Evolutionary conservation across 768 basidiomycete species (phyloP).

Genomic region (Boletus barrowsii): DNA sequence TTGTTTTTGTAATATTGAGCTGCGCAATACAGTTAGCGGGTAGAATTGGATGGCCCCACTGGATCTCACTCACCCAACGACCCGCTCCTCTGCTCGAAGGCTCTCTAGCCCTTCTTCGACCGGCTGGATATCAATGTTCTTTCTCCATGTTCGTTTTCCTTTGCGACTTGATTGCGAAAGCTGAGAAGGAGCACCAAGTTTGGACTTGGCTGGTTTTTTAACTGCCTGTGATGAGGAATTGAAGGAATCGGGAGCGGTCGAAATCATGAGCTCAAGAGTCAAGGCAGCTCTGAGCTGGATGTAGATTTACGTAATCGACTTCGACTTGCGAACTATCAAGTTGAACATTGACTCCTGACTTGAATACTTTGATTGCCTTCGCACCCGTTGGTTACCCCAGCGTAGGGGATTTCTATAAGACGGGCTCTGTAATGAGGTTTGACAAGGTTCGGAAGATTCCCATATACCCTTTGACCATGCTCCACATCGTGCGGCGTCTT

Average conservation of each 20-base stretch:
- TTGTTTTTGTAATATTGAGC: conserved; percentile 62
- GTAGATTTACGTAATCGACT: too few species aligned
- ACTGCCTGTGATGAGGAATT: not conserved
- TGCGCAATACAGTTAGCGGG: conserved; percentile 24
- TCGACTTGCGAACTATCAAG: too few species aligned
- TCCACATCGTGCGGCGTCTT: too few species aligned
- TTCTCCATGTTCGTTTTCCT: conserved; percentile 92
- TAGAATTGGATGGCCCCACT: rapidly evolving
- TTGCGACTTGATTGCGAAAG: conserved; percentile 71
- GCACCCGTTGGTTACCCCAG: too few species aligned
- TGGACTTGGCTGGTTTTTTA: conserved; percentile 12
- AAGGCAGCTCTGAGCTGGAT: too few species aligned
- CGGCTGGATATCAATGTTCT: conserved; percentile 82
- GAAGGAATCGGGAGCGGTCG: not conserved
- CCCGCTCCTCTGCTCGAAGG: conserved; percentile 76
- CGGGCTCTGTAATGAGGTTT: too few species aligned
- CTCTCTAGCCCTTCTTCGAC: conserved; percentile 76
- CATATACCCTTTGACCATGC: too few species aligned
- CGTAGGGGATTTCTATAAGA: too few species aligned
- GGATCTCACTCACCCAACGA: conserved; percentile 58
- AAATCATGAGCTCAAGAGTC: conserved; percentile 9
- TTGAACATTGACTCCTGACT: too few species aligned
- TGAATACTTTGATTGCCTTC: too few species aligned
- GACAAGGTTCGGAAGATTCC: too few species aligned
- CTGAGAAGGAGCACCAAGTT: conserved; percentile 28